Evolutionary conservation across 768 basidiomycete genomes (phyloP).

Genomic region (Suillus subaureus): DNA sequence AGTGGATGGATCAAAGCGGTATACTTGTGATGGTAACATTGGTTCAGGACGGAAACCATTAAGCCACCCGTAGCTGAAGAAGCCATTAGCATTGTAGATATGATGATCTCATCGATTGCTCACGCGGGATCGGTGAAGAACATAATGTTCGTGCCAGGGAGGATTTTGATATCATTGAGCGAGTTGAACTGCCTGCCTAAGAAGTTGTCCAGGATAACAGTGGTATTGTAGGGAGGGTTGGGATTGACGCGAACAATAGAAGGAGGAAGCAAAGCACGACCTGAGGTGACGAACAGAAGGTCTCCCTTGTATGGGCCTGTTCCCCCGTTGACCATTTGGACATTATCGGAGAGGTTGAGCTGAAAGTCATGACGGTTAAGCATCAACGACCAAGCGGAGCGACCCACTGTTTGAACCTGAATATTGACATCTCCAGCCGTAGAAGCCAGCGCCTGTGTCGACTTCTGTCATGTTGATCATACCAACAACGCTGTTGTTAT

Average conservation of each 20-base stretch:
- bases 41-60: conserved; percentile 43
- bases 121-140: conserved; percentile 78
- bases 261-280: conserved; percentile 63
- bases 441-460: conserved; percentile 43
- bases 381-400: background rate
- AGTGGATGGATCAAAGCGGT: conserved; percentile 43
- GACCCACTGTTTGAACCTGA: conserved; percentile 43
- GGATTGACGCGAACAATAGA: conserved; percentile 69
- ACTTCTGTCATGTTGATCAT: conserved; percentile 65
- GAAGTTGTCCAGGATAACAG: conserved; percentile 75
- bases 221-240: conserved; percentile 60
- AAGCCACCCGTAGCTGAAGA: conserved; percentile 41
- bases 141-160: conserved; percentile 62
- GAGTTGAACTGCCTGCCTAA: conserved; percentile 83
- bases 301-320: conserved; percentile 64
- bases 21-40: conserved; percentile 46
- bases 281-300: conserved; percentile 65
- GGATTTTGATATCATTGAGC: conserved; percentile 75
- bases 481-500: conserved; percentile 64
- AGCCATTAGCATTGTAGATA: background rate
- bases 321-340: conserved; percentile 77
- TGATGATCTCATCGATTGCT: conserved; percentile 22
- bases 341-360: conserved; percentile 57
- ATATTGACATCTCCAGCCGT: conserved; percentile 46
- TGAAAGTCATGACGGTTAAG: conserved; percentile 29